Base-by-base conservation (phyloP, 2,329 filamentous ascomycete species). In the Scytalidium sp. region DNA sequence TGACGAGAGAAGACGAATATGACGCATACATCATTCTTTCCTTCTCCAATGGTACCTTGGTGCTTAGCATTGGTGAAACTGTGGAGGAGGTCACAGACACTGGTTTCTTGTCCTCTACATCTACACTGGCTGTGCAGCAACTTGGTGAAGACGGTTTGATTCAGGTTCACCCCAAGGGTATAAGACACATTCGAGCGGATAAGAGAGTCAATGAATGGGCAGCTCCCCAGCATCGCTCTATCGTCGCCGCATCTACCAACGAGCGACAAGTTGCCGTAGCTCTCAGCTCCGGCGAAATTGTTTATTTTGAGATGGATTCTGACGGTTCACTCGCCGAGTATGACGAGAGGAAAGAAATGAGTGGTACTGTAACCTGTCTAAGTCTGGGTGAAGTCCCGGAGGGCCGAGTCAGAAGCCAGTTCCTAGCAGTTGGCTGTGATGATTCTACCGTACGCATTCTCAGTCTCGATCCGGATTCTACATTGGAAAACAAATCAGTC, bases 21-120 rank as follows among this genome's bases (percentile, higher is more conserved):
- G 93, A 99, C 69, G 87, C 90, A 0, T 97, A 97, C 64, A 96
- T 99, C 53, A 83, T 99, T n/a, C 78, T 99, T 4, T 96, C 91
- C 2, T 94, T 96, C 63, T 85, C 86, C 36, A 95, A 95, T 59
- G 88, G 85, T 23, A 99, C 94, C 0, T 76, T 97, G 11, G 92
- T 97, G 1, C 76, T 99, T 15, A 95, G 91, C 62, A 97, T 99
- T 56, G 94, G 93, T 3, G 94, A 99, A 66, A 96, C 92, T 1
- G 94, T 99, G 0, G 92, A 97, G 66, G 91, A 97, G 70, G 91
- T 97, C 3, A 91, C 85, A 7, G 91, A 97, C 64, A 96, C 92
- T 9, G 91, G 93, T 0, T 97, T 99, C 64, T 74, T 97, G 9
- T 88, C 90, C 1, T 87, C 87, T 10, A 91, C 94, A 8, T 86